Conservation (phyloP, 179 eudicot species). For the Carnegiea gigantea region DNA sequence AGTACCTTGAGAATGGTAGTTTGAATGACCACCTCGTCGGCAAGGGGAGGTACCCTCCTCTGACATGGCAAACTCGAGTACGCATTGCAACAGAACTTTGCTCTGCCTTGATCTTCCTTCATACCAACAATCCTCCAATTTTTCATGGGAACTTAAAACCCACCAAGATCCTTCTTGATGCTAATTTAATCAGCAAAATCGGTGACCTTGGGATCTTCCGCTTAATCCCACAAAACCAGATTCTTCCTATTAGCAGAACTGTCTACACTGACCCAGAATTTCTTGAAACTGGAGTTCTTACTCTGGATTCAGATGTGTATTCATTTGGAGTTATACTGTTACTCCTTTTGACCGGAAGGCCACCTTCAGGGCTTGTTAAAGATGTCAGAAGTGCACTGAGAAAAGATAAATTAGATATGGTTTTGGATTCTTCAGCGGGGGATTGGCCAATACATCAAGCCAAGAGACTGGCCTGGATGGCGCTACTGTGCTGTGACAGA, state of each 20-base stretch:
- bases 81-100: slow-evolving; percentile 64
- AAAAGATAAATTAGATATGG: slow-evolving; percentile 35
- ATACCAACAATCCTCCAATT: slow-evolving; percentile 47
- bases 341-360: slow-evolving; percentile 59
- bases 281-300: slow-evolving; percentile 50
- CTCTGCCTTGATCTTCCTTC: slow-evolving; percentile 70
- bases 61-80: slow-evolving; percentile 70
- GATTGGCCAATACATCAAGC: slow-evolving; percentile 66
- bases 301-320: slow-evolving; percentile 67
- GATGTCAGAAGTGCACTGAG: slow-evolving; percentile 60
- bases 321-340: slow-evolving; percentile 73
- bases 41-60: slow-evolving; percentile 39
- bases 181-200: slow-evolving; percentile 59
- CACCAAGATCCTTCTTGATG: slow-evolving; percentile 66
- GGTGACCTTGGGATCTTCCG: slow-evolving; percentile 49
- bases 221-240: slow-evolving; percentile 36
- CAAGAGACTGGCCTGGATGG: slow-evolving; percentile 50
- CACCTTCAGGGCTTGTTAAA: slow-evolving; percentile 43
- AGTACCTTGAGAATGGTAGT: slow-evolving; percentile 70
- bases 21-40: slow-evolving; percentile 61
- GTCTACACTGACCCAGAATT: slow-evolving; percentile 64
- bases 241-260: slow-evolving; percentile 10
- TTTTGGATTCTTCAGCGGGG: slow-evolving; percentile 75
- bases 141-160: slow-evolving; percentile 72
- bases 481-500: slow-evolving; percentile 62